Conservation (phyloP, 2,329 filamentous ascomycete genomes). For the Hymenoscyphus infarciens region DNA sequence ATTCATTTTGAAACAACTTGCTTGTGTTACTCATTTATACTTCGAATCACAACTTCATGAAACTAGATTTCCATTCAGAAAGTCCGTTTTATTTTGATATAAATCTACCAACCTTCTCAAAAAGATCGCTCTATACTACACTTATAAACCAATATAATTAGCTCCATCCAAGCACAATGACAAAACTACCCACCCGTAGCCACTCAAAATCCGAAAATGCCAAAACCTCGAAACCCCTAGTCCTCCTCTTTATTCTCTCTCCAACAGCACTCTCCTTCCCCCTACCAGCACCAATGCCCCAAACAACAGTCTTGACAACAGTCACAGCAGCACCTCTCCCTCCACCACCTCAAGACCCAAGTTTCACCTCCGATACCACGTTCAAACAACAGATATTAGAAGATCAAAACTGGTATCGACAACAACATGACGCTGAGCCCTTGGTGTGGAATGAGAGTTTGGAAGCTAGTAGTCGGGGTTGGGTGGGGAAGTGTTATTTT, state of each 20-base stretch:
- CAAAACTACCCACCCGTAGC: too few species aligned
- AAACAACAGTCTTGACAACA: neutral
- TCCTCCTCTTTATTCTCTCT: neutral
- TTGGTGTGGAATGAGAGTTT: neutral
- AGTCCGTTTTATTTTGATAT: too few species aligned
- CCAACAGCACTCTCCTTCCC: neutral
- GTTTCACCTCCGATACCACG: neutral
- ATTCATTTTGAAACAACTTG: too few species aligned
- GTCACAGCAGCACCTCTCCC: neutral
- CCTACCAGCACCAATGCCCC: neutral
- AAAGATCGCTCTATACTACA: too few species aligned
- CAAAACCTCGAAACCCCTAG: neutral
- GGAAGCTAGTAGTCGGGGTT: neutral
- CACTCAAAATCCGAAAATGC: neutral
- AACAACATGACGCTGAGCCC: neutral
- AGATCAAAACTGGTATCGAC: conserved; percentile 3
- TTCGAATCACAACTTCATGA: too few species aligned
- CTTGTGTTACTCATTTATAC: too few species aligned
- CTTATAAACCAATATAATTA: too few species aligned
- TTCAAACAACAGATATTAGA: neutral
- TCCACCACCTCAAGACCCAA: neutral
- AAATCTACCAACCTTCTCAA: too few species aligned
- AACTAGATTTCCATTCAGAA: too few species aligned
- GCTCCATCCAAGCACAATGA: too few species aligned
- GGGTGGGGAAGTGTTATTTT: neutral